Evolutionary conservation across 2,329 filamentous ascomycete species (phyloP), one percentile per base, ranked within the genome.

Genomic region (Monosporascus sp.): DNA sequence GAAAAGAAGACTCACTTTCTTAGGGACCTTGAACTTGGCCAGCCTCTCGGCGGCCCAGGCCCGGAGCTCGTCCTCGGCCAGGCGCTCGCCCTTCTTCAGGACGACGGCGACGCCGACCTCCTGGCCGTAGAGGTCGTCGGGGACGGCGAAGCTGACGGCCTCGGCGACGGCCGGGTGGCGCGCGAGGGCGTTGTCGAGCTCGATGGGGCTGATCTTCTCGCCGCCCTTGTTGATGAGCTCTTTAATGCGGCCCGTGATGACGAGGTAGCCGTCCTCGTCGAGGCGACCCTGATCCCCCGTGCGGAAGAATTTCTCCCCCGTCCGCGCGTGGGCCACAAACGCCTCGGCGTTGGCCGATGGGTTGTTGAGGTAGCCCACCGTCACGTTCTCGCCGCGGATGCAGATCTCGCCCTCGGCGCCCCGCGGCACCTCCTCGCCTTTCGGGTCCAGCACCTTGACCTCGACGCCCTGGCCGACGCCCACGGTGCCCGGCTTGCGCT

Each of bases 181-280:
- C n/a, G 86, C 79, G 27, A 95, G 75, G 14, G 88, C 83, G 60
- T 95, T 95, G 75, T 95, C 90, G 37, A 95, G 77, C 72, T 95
- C 90, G 52, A 94, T 92, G 1, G 90, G 90, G 60, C 84, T 89
- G 67, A 95, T 94, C 75, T 94, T 94, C 75, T 95, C 90, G 55
- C 90, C 90, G 52, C 88, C 89, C 72, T 93, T 92, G 73, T 91
- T 91, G 76, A 96, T 95, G 50, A 96, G 77, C 72, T 96, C 90
- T 78, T 96, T 96, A 73, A 95, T 95, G 50, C 90, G 80, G n/a
- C 90, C 90, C 0, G 90, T 95, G 70, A 96, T 93, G 65, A 89
- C 79, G 11, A 96, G 75, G 66, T 94, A 95, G 55, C 89, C 89
- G 60, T 94, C 88, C 53, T 82, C 73, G 63, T 95, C 90, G 67